Conservation (phyloP, 768 basidiomycete genomes). For the Termitomyces heimii region DNA sequence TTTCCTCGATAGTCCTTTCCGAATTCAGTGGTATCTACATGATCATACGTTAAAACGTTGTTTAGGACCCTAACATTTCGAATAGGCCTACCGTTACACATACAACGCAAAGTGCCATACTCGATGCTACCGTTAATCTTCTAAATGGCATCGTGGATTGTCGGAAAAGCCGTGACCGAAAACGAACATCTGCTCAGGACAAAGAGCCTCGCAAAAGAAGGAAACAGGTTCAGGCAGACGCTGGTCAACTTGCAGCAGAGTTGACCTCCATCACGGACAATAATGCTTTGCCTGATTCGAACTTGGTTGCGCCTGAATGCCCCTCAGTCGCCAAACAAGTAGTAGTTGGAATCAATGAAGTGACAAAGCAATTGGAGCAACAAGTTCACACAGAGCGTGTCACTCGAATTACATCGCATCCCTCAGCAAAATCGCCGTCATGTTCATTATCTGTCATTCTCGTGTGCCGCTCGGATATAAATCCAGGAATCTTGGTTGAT, state of each 20-base stretch:
- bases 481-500: slow-evolving; percentile 64
- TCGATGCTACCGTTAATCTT: slow-evolving; percentile 44
- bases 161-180: slow-evolving; percentile 36
- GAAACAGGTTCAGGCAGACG: background rate
- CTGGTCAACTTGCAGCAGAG: background rate
- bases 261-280: background rate
- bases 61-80: slow-evolving; percentile 4
- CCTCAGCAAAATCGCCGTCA: slow-evolving; percentile 8
- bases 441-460: slow-evolving; percentile 42
- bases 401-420: slow-evolving; percentile 16
- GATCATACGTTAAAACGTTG: slow-evolving; percentile 5
- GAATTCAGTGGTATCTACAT: slow-evolving; percentile 52
- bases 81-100: slow-evolving; percentile 57
- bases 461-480: slow-evolving; percentile 69
- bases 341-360: slow-evolving; percentile 70
- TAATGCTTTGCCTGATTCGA: background rate
- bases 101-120: slow-evolving; percentile 55
- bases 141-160: slow-evolving; percentile 46
- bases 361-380: slow-evolving; percentile 66
- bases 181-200: slow-evolving; percentile 15
- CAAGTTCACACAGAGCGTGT: slow-evolving; percentile 34
- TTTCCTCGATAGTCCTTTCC: slow-evolving; percentile 69
- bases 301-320: slow-evolving; percentile 3
- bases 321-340: slow-evolving; percentile 45
- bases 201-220: slow-evolving; percentile 10